Base-by-base conservation (phyloP, 208 protist genomes). In the Zelonia costaricensis region DNA sequence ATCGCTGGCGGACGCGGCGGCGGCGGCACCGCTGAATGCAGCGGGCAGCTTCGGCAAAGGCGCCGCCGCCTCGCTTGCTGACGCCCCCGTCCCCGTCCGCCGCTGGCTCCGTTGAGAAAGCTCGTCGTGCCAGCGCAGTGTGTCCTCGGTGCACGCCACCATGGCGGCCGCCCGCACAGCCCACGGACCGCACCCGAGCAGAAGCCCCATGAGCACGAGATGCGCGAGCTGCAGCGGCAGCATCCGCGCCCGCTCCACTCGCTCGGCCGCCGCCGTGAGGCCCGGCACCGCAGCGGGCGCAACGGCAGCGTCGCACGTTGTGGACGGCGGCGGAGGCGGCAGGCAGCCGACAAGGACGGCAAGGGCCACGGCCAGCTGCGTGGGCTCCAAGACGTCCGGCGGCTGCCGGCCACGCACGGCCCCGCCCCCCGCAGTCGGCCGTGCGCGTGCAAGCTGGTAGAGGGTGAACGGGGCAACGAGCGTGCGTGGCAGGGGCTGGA, bases 201-300 rank as follows among this genome's bases (percentile, higher is more conserved):
- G 42, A 13, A 72, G 63, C 2, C 85, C 85, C 27, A 76, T 78
- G 23, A 87, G 64, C n/a, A 94, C 69, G 16, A 94, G 63, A 67
- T 89, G 89, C 16, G 69, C 73, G 12, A 94, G 69, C 62, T 94
- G 82, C 67, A 94, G 48, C 10, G 76, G 78, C 5, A 94, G 57
- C 28, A 72, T 48, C 33, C 62, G 69, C 15, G 53, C 74, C 10
- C 55, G 52, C 30, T 57, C 52, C 13, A 16, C 36, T 33, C 10
- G 18, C 31, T 18, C 23, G n/a, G 27, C 6, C 49, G 20, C 40
- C 31, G 16, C 15, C 23, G 18, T 9, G 16, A 13, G 4, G 4
- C 8, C 18, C 49, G 36, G 30, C 49, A 0, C 28, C 9, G 18
- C 49, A 22, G 42, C n/a, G 23, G 35, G 3, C 6, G 22, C 8